A percentile compares a stretch with the other conserved stretches of the same genome.
phyloP scores from a whole-genome alignment of 352 stramenopile species.

The Globisporangium solare region DNA sequence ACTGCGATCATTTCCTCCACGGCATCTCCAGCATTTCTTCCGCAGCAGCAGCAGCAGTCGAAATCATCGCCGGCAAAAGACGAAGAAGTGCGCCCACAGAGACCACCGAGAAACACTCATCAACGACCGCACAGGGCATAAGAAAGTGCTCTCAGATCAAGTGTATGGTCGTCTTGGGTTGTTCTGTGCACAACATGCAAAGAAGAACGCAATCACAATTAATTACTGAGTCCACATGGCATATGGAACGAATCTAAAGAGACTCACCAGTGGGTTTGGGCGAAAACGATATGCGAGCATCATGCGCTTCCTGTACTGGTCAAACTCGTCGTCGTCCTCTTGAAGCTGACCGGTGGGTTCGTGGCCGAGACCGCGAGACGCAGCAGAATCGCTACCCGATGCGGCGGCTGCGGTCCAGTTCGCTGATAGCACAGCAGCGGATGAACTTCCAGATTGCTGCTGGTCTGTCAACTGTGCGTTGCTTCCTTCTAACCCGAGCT shows the following conservation, averaged over 20 bases:
- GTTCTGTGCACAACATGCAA: conserved; percentile 8
- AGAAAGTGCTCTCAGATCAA: neutral
- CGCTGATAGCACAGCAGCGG: neutral
- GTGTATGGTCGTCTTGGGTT: conserved; percentile 18
- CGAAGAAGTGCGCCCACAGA: conserved; percentile 13
- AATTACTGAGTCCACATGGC: neutral
- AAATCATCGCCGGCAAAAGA: conserved; percentile 1
- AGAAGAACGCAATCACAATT: neutral
- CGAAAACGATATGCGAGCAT: conserved; percentile 23
- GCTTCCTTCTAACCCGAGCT: no score
- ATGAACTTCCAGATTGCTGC: neutral
- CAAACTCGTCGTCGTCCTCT: conserved; percentile 20
- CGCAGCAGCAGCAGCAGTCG: neutral
- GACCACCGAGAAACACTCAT: neutral
- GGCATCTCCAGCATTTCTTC: neutral
- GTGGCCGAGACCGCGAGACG: conserved; percentile 2
- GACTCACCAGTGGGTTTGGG: conserved; percentile 17
- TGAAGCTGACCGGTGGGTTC: conserved; percentile 6
- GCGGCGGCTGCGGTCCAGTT: no score
- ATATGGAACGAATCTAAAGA: neutral
- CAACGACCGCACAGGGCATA: conserved; percentile 3
- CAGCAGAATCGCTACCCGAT: neutral
- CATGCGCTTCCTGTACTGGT: conserved; percentile 23
- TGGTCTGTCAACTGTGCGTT: no score
- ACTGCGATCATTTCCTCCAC: neutral